Evolutionary conservation across 139 green algal species (phyloP), one percentile per base, ranked within the genome.

Genomic region (Medakamo hakoo): DNA sequence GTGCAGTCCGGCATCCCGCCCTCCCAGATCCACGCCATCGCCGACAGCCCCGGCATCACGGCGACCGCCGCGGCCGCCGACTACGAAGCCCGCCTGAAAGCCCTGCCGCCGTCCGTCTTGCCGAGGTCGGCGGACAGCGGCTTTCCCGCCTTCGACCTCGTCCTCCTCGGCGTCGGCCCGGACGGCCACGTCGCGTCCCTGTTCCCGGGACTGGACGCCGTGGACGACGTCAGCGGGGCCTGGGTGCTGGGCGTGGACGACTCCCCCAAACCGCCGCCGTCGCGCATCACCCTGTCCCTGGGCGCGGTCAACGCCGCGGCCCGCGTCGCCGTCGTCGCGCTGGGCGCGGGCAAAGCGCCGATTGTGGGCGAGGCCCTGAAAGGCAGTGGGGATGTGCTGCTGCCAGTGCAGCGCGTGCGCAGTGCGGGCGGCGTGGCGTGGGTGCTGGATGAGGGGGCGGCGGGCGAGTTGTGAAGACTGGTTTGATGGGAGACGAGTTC

Each of bases 111-210:
- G 1, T 30, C 23, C 4, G 71, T 88, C 14, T 76, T 93, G 57
- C 84, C 87, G 0, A 68, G 73, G 67, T 81, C 57, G 21, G 65
- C 74, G 1, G 65, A 68, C 31, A n/a, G n/a, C n/a, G 71, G 59
- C 52, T 63, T 90, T 21, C 90, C 90, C 16, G 57, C 87, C 0
- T 85, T 95, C 59, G 91, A 97, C 70, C 66, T 91, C 1, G 83
- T 96, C n/a, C 67, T 97, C 32, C 84, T 98, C 48, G 92, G 67
- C 27, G 80, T 98, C 9, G 93, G 93, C 16, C 93, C 93, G 20
- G 93, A 99, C 65, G 93, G 92, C 63, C 93, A 99, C 66, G 77
- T 97, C 4, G 91, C 88, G 26, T 96, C 87, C 1, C 84, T 99
- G n/a, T 99, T 99, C 77, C 93, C 93, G 67, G 95, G 0, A 74